phyloP scores from a whole-genome alignment of 352 stramenopile genomes.

The Globisporangium cylindrosporum region DNA sequence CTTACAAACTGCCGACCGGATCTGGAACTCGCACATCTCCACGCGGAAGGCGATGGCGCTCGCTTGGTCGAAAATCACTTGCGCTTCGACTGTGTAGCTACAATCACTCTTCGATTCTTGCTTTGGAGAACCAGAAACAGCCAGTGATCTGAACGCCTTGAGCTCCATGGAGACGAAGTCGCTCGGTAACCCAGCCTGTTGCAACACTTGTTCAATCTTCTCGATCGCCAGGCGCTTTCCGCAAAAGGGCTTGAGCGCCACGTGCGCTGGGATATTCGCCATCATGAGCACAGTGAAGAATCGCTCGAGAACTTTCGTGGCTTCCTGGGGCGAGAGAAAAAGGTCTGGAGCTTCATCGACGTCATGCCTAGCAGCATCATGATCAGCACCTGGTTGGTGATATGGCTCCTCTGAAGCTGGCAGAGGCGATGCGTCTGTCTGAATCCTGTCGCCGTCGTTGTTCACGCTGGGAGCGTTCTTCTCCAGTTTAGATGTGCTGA shows the following conservation, averaged over 20 bases:
- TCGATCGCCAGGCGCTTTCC: conserved; percentile 4
- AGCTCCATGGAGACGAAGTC: conserved; percentile 17
- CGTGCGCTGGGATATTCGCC: conserved; percentile 18
- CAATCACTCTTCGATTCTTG: not conserved
- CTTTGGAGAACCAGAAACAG: not conserved
- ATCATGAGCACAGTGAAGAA: conserved; percentile 29
- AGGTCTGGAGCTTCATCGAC: not conserved
- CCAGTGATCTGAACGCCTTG: conserved; percentile 10
- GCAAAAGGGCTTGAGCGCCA: conserved; percentile 12
- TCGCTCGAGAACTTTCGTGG: conserved; percentile 16
- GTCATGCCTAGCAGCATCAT: no score
- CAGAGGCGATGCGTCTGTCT: not conserved
- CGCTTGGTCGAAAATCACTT: conserved; percentile 21
- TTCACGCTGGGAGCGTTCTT: not conserved
- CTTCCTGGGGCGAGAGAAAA: conserved; percentile 4
- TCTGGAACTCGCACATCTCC: conserved; percentile 49
- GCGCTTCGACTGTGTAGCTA: not conserved
- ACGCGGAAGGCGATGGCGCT: conserved; percentile 32
- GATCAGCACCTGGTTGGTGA: not conserved
- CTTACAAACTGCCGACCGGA: conserved; percentile 29
- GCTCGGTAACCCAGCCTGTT: conserved; percentile 1
- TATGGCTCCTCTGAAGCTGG: not conserved
- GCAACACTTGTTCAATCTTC: conserved; percentile 10
- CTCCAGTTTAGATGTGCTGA: not conserved
- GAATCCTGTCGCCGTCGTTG: not conserved